phyloP scores from a whole-genome alignment of 139 green algal genomes.

The Chlorella sp. region DNA sequence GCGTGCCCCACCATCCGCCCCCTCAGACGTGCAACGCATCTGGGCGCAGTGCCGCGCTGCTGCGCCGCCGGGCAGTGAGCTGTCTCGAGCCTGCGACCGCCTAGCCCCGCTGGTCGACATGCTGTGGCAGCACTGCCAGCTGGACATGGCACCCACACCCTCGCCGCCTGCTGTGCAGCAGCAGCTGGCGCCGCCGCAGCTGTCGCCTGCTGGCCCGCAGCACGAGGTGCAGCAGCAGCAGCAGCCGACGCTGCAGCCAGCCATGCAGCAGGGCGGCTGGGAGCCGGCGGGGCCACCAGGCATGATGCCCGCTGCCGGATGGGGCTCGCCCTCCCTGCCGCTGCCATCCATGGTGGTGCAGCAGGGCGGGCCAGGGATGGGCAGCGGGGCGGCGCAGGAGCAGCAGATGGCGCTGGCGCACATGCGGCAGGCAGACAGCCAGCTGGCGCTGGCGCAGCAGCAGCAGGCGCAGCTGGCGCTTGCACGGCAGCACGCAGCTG shows the following conservation, averaged over 20 bases:
- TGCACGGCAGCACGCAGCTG: not conserved
- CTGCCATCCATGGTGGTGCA: no score
- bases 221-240: not conserved
- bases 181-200: not conserved
- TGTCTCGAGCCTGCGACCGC: not conserved
- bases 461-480: not conserved
- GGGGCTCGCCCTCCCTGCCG: no score
- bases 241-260: not conserved
- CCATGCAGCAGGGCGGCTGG: not conserved
- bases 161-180: not conserved
- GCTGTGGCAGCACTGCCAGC: slow-evolving; percentile 3
- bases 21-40: slow-evolving; percentile 28
- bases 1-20: slow-evolving; percentile 22
- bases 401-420: not conserved
- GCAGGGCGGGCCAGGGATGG: no score
- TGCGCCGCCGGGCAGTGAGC: not conserved
- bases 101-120: slow-evolving; percentile 4
- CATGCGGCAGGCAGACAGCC: not conserved
- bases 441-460: not conserved
- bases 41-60: slow-evolving; percentile 8
- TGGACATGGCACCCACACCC: not conserved
- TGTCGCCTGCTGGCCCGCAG: not conserved
- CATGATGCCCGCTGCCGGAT: no score
- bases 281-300: no score
- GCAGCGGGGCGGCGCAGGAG: not conserved